Conservation (phyloP, 108 stramenopile species). For the Skeletonema costatum region DNA sequence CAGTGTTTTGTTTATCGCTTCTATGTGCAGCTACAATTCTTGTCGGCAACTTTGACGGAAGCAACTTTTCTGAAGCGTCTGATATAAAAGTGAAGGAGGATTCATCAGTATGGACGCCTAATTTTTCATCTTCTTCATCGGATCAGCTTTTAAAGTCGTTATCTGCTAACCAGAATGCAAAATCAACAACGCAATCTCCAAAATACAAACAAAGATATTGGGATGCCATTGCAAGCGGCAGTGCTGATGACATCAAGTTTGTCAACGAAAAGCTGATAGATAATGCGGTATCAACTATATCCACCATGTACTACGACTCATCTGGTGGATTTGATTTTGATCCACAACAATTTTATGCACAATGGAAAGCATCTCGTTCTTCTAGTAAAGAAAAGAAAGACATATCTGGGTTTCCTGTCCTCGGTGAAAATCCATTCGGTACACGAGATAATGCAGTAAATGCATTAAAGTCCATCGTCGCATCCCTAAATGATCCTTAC, state of each 20-base stretch:
- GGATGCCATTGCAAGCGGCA: slow-evolving; percentile 31
- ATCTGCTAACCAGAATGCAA: slow-evolving; percentile 5
- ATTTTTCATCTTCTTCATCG: slow-evolving; percentile 13
- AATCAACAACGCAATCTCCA: background rate
- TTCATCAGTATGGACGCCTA: slow-evolving; percentile 13
- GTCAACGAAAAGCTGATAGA: slow-evolving; percentile 78
- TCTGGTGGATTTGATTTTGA: slow-evolving; percentile 71
- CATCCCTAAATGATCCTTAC: slow-evolving; percentile 72
- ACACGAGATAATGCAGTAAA: slow-evolving; percentile 64
- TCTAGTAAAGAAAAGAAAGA: slow-evolving; percentile 2
- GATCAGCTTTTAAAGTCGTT: slow-evolving; percentile 14
- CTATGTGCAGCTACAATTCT: slow-evolving; percentile 23
- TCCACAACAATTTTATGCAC: slow-evolving; percentile 57
- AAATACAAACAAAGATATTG: slow-evolving; percentile 37
- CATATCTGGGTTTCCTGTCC: background rate
- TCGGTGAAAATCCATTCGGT: slow-evolving; percentile 36
- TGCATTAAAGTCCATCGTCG: slow-evolving; percentile 65
- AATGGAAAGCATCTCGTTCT: slow-evolving; percentile 58
- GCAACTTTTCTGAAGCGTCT: slow-evolving; percentile 4
- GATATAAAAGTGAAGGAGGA: slow-evolving; percentile 6
- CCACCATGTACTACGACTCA: slow-evolving; percentile 83
- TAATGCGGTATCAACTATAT: slow-evolving; percentile 76
- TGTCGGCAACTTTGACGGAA: slow-evolving; percentile 23
- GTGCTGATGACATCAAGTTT: slow-evolving; percentile 13
- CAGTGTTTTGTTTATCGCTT: slow-evolving; percentile 3